Evolutionary conservation across 176 grass and related monocot genomes (phyloP), one percentile per base, ranked within the genome.

Genomic region (Luzula sylvatica): DNA sequence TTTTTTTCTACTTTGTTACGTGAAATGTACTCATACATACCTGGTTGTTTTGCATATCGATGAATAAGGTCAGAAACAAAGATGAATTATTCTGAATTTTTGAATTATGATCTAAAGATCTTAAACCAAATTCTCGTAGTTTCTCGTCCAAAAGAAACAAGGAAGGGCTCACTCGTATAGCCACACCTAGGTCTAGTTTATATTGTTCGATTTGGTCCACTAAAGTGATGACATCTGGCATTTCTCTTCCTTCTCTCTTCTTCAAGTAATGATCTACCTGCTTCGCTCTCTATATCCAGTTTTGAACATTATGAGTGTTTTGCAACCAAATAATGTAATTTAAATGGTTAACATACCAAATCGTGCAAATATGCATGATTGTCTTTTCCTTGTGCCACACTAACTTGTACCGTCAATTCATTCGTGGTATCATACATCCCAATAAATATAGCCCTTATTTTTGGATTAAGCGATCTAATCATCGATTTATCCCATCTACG

Each of bases 401-500:
- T 72, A 11, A 50, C 32, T 70, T 70, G 52, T 0, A n/a, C 39
- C 35, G 52, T 40, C 8, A 58, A 5, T 57, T 58, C 50, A 21
- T 70, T 58, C 52, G 48, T 9, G 19, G 66, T 47, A 13, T 58
- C 52, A 22, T 58, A 50, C 23, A 56, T 38, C 5, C 20, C 53
- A 0, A 17, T 15, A 42, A 58, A 70, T 46, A 45, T 22, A 11
- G 40, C n/a, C 42, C 49, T 70, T 23, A 70, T 4, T 29, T n/a
- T 11, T 38, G 13, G 8, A 22, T 52, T 52, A n/a, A 70, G 53
- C 17, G 54, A 59, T 35, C 9, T 43, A 19, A 59, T 46, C 24
- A 70, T 14, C 9, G 67, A 70, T 42, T 52, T 39, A 70, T 70
- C 39, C 67, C 67, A 70, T 50, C 67, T 70, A 45, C 23, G 3